Conservation (phyloP, 2,329 filamentous ascomycete species). For the Paecilomyces niveus region DNA sequence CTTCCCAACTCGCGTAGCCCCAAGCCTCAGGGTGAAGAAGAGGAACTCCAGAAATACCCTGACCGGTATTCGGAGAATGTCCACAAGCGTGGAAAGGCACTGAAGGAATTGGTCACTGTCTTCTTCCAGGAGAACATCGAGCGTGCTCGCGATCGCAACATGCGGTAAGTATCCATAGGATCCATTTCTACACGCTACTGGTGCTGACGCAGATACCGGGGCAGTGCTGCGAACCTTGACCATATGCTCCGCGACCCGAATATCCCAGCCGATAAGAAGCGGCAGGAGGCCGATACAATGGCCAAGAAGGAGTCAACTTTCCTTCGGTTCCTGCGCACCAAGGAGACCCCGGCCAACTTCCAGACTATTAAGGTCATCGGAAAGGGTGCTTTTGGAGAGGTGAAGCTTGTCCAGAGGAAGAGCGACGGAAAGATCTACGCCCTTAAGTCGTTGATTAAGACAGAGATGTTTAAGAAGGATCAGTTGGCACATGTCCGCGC, state of each 20-base stretch:
- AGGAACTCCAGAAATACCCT: slow-evolving; percentile 70
- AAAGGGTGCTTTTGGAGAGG: slow-evolving; percentile 97
- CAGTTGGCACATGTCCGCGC: slow-evolving; percentile 95
- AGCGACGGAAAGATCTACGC: slow-evolving; percentile 95
- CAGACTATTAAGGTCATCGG: slow-evolving; percentile 95
- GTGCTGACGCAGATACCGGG: slow-evolving; percentile 1
- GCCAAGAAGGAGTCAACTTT: slow-evolving; percentile 88
- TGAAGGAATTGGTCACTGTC: slow-evolving; percentile 58
- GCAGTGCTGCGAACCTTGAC: slow-evolving; percentile 85
- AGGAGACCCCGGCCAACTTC: slow-evolving; percentile 91
- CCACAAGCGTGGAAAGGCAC: slow-evolving; percentile 62
- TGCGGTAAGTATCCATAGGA: slow-evolving; percentile 58
- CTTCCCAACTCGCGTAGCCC: slow-evolving; percentile 54
- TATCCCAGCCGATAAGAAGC: slow-evolving; percentile 67
- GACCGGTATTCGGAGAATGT: slow-evolving; percentile 86
- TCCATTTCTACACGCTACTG: not conserved
- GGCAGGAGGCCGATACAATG: slow-evolving; percentile 76
- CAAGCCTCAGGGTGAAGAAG: slow-evolving; percentile 51
- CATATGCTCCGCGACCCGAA: slow-evolving; percentile 72
- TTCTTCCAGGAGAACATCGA: slow-evolving; percentile 99
- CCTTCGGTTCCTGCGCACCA: slow-evolving; percentile 86
- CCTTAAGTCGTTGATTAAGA: slow-evolving; percentile 96
- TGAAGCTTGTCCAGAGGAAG: slow-evolving; percentile 95
- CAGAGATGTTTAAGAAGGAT: slow-evolving; percentile 99
- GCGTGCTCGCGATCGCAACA: slow-evolving; percentile 87